These are phyloP conservation scores for Phytophthora fragariaefolia DNA, from an alignment of 352 stramenopile genomes.

Conservation along the genomic window DNA sequence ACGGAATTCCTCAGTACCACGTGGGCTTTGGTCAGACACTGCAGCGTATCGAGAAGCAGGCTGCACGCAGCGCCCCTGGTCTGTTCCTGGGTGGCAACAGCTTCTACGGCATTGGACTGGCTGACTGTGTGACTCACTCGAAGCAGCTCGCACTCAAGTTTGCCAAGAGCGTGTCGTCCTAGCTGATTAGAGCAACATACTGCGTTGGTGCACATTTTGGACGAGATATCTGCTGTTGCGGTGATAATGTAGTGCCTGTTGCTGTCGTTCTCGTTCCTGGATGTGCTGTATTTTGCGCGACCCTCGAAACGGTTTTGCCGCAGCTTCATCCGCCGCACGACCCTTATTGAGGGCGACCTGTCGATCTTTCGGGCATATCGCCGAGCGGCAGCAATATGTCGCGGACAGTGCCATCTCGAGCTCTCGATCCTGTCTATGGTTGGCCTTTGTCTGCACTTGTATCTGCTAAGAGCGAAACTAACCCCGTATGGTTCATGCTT, in stretches of 20 bases:
- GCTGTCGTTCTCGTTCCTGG: constrained; percentile 12
- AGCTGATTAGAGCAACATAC: constrained; percentile 15
- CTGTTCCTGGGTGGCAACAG: constrained; percentile 83
- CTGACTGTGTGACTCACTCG: constrained; percentile 84
- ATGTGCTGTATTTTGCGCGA: constrained; percentile 11
- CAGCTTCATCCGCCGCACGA: constrained; percentile 2
- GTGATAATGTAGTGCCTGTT: constrained; percentile 27
- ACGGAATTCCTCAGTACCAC: constrained; percentile 89
- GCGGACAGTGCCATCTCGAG: constrained; percentile 56
- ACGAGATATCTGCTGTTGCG: background rate
- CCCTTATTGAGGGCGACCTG: background rate
- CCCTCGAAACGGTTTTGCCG: constrained; percentile 25
- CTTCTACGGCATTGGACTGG: constrained; percentile 88
- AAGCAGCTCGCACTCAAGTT: constrained; percentile 82
- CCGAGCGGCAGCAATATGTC: constrained; percentile 49
- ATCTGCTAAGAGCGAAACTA: constrained; percentile 3
- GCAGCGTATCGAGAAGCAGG: constrained; percentile 61
- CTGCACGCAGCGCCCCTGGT: constrained; percentile 42
- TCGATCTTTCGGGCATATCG: constrained; percentile 17
- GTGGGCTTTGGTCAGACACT: constrained; percentile 78
- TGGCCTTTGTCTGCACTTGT: background rate
- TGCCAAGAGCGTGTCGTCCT: constrained; percentile 46
- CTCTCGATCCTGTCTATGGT: constrained; percentile 86
- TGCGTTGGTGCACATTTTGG: constrained; percentile 20
- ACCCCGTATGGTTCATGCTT: background rate